A percentile compares a stretch with the other conserved stretches of the same genome.
These are phyloP conservation scores for Notholithocarpus densiflorus DNA, from an alignment of 306 rosid genomes.

Conservation along the genomic window DNA sequence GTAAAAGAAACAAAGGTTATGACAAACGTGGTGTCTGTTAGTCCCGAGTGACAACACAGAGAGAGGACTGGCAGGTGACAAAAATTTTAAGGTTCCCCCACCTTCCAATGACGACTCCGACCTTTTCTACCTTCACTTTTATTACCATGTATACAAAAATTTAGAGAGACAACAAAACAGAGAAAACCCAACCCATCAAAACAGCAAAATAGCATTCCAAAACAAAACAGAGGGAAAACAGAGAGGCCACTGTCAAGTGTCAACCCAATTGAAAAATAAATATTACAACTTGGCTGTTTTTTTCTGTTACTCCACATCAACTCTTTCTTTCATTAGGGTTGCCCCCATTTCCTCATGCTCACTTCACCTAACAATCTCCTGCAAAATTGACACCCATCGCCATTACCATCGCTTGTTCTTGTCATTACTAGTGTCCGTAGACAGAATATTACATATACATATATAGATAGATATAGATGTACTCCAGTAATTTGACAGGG, in stretches of 20 bases:
- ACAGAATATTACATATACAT: background rate
- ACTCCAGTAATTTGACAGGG: conserved; percentile 65
- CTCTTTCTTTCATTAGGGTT: too few relatives aligned
- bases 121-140: background rate
- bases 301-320: too few relatives aligned
- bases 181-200: background rate
- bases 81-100: background rate
- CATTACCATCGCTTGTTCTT: background rate
- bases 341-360: too few relatives aligned
- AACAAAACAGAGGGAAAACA: background rate
- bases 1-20: too few relatives aligned
- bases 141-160: background rate
- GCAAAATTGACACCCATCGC: too few relatives aligned
- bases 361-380: too few relatives aligned
- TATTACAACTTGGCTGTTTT: too few relatives aligned
- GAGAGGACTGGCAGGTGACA: background rate
- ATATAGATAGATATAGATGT: conserved; percentile 40
- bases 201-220: background rate
- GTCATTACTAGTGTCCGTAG: background rate
- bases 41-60: background rate
- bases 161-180: background rate
- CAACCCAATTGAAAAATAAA: background rate
- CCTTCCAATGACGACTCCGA: background rate
- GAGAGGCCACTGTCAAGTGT: background rate
- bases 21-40: too few relatives aligned